These are phyloP conservation scores for Canariomyces notabilis DNA, from an alignment of 2,329 filamentous ascomycete genomes.

Conservation along the genomic window DNA sequence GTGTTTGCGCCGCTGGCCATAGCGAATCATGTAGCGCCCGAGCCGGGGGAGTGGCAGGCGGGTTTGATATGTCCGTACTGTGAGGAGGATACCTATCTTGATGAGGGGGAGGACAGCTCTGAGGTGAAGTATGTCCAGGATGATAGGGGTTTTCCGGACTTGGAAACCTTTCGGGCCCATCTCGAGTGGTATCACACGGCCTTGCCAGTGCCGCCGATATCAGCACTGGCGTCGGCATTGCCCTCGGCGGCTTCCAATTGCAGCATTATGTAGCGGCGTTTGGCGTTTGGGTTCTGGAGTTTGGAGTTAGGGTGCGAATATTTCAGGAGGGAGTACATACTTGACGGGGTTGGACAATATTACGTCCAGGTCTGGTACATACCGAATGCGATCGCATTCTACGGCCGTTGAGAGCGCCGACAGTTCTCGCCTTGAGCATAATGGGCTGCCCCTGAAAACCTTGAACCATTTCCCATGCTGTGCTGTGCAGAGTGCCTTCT, in stretches of 20 bases:
- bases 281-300: not conserved
- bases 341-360: too few species aligned
- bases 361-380: too few species aligned
- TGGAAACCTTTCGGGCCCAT: conserved; percentile 48
- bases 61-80: conserved; percentile 52
- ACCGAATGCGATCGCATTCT: not conserved
- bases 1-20: conserved; percentile 54
- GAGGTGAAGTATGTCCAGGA: conserved; percentile 45
- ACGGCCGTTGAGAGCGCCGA: not conserved
- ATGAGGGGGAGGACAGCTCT: conserved; percentile 47
- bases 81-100: conserved; percentile 47
- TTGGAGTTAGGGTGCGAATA: conserved; percentile 3
- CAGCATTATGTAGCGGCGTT: conserved; percentile 23
- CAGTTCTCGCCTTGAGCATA: not conserved
- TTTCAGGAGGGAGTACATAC: too few species aligned
- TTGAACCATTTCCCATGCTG: not conserved
- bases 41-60: conserved; percentile 47
- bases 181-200: conserved; percentile 52
- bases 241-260: conserved; percentile 37
- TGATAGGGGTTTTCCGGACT: conserved; percentile 43
- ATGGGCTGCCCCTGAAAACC: not conserved
- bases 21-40: conserved; percentile 51
- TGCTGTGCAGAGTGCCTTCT: too few species aligned
- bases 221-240: conserved; percentile 26
- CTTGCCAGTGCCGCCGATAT: conserved; percentile 33